Conservation (phyloP, 2,329 filamentous ascomycete species). For the Phialocephala sp. region DNA sequence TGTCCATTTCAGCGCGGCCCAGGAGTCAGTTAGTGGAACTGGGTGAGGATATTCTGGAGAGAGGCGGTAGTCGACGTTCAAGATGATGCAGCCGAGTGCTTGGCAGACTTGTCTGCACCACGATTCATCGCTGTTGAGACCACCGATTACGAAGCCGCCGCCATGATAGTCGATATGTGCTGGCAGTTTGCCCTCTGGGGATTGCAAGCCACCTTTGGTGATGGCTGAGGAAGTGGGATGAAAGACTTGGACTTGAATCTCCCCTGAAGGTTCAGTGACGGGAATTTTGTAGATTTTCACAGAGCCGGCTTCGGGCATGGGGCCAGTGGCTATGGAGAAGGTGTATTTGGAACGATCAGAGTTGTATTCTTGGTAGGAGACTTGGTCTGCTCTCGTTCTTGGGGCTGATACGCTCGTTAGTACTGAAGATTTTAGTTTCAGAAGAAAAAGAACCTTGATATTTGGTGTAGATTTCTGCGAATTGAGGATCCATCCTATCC, state of each 20-base stretch:
- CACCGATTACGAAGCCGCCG: slow-evolving; percentile 35
- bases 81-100: slow-evolving; percentile 22
- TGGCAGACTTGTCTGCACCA: slow-evolving; percentile 35
- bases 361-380: slow-evolving; percentile 36
- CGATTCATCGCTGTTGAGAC: slow-evolving; percentile 28
- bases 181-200: slow-evolving; percentile 25
- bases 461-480: slow-evolving; percentile 33
- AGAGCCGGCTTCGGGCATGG: slow-evolving; percentile 28
- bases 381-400: slow-evolving; percentile 32
- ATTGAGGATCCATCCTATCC: slow-evolving; percentile 33
- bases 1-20: slow-evolving; percentile 51
- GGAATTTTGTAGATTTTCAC: slow-evolving; percentile 24
- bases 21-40: slow-evolving; percentile 49
- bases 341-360: slow-evolving; percentile 32
- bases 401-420: slow-evolving; percentile 24
- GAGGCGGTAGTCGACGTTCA: slow-evolving; percentile 47
- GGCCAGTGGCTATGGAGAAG: slow-evolving; percentile 28
- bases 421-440: background rate
- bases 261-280: slow-evolving; percentile 28
- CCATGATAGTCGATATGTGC: slow-evolving; percentile 35
- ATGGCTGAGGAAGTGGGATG: slow-evolving; percentile 29
- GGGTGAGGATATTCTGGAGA: slow-evolving; percentile 54
- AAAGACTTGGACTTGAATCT: slow-evolving; percentile 32
- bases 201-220: slow-evolving; percentile 19
- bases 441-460: slow-evolving; percentile 28